Conservation (phyloP, 139 green algal species). For the Auxenochlorella pyrenoidosa region DNA sequence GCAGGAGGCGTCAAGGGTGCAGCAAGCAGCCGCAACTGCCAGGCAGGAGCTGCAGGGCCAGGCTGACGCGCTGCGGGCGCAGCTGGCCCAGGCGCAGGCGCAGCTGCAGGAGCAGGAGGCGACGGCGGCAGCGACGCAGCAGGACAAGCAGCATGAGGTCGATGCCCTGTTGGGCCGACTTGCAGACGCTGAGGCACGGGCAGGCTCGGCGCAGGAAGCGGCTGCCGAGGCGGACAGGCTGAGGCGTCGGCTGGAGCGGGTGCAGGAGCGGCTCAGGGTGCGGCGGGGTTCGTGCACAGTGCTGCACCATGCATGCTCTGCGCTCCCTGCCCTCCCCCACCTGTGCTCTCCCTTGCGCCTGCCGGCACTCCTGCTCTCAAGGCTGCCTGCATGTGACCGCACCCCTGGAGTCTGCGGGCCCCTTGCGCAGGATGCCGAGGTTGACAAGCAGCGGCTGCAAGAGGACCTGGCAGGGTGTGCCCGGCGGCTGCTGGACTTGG, state of each 20-base stretch:
- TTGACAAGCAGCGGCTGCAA: not conserved
- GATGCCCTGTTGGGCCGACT: not conserved
- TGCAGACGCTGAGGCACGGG: too few species aligned
- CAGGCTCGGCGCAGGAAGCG: too few species aligned
- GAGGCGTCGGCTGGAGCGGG: too few species aligned
- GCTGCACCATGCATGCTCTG: too few species aligned
- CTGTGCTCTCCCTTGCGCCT: too few species aligned
- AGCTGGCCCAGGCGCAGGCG: not conserved
- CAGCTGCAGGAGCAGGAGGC: not conserved
- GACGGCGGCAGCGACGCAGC: not conserved
- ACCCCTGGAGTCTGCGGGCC: too few species aligned
- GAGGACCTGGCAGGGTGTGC: not conserved
- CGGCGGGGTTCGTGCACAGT: too few species aligned
- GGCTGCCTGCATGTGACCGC: too few species aligned
- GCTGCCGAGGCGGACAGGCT: not conserved
- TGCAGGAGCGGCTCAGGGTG: too few species aligned
- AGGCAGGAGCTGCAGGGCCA: not conserved
- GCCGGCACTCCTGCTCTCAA: too few species aligned
- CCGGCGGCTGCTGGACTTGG: not conserved
- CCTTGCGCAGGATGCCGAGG: not conserved
- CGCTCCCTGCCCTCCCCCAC: too few species aligned
- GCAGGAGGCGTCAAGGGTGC: not conserved
- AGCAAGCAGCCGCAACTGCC: not conserved
- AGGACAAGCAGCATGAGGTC: not conserved
- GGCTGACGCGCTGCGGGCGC: not conserved